Percentiles rank a stretch among this genome's conserved stretches.
Evolutionary conservation across 768 basidiomycete species (phyloP).

Genomic region (Sarcomyxa edulis): DNA sequence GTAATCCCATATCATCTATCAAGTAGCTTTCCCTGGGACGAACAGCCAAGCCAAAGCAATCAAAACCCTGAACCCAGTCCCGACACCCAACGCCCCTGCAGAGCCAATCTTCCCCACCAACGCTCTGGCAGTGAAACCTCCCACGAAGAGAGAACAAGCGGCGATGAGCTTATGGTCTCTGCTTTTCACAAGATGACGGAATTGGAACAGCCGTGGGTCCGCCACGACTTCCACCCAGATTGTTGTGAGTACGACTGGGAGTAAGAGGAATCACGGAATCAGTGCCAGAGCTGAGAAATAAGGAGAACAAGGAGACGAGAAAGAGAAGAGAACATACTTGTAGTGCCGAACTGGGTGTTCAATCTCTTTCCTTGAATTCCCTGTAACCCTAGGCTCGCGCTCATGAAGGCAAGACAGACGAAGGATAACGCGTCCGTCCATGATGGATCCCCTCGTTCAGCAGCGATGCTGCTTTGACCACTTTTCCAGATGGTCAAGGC

Average conservation of each 20-base stretch:
- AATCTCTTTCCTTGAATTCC: conserved; percentile 81
- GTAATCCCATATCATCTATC: too few species aligned
- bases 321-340: conserved; percentile 40
- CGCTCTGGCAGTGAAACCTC: conserved; percentile 64
- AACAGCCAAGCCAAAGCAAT: conserved; percentile 64
- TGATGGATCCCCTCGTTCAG: conserved; percentile 51
- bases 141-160: conserved; percentile 64
- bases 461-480: conserved; percentile 48
- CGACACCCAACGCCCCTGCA: conserved; percentile 62
- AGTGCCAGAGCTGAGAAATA: background rate
- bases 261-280: background rate
- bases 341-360: conserved; percentile 75
- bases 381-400: conserved; percentile 78
- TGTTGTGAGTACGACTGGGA: conserved; percentile 73
- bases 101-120: conserved; percentile 56
- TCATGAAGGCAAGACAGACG: conserved; percentile 73
- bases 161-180: conserved; percentile 74
- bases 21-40: conserved; percentile 42
- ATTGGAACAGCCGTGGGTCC: conserved; percentile 68
- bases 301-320: background rate
- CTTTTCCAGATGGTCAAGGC: conserved; percentile 72
- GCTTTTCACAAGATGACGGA: conserved; percentile 43
- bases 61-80: conserved; percentile 54
- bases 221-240: conserved; percentile 87
- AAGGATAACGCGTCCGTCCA: conserved; percentile 70